phyloP scores from a whole-genome alignment of 805 yeast genomes.

The Scheffersomyces spartinae region DNA sequence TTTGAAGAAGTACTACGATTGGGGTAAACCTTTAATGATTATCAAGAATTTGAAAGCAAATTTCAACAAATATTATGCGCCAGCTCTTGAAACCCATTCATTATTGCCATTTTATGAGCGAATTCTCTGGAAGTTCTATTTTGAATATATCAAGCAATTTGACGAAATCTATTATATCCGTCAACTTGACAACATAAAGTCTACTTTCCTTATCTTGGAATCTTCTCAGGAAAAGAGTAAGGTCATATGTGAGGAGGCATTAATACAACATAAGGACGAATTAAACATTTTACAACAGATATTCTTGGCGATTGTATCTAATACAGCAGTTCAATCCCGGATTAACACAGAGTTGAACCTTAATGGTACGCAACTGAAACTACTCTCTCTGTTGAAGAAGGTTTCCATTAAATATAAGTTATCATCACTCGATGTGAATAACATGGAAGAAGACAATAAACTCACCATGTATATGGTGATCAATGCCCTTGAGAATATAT shows the following conservation, averaged over 20 bases:
- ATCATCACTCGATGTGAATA: slow-evolving; percentile 6
- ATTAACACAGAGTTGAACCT: slow-evolving; percentile 4
- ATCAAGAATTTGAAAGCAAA: slow-evolving; percentile 17
- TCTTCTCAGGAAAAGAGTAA: slow-evolving; percentile 11
- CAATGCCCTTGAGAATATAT: slow-evolving; percentile 7
- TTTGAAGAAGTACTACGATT: slow-evolving; percentile 24
- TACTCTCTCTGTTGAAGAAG: slow-evolving; percentile 18
- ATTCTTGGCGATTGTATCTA: slow-evolving; percentile 13
- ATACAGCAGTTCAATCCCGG: slow-evolving; percentile 6
- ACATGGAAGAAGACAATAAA: slow-evolving; percentile 3
- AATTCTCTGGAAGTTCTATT: slow-evolving; percentile 29
- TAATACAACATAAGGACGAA: slow-evolving; percentile 5
- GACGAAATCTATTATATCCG: slow-evolving; percentile 14
- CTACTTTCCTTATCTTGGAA: slow-evolving; percentile 29
- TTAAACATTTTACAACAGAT: slow-evolving; percentile 13
- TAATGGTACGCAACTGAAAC: slow-evolving; percentile 4
- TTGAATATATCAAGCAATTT: slow-evolving; percentile 16
- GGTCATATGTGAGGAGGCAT: slow-evolving; percentile 7
- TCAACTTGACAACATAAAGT: slow-evolving; percentile 10
- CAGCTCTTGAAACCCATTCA: slow-evolving; percentile 10
- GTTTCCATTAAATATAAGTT: slow-evolving; percentile 20
- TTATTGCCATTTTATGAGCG: slow-evolving; percentile 28
- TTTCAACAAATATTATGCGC: slow-evolving; percentile 13
- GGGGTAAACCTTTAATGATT: slow-evolving; percentile 20
- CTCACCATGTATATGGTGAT: slow-evolving; percentile 8